A percentile compares a stretch with the other conserved stretches of the same genome.
Evolutionary conservation across 768 basidiomycete genomes (phyloP).

Genomic region (Phanerodontia chrysosporium): DNA sequence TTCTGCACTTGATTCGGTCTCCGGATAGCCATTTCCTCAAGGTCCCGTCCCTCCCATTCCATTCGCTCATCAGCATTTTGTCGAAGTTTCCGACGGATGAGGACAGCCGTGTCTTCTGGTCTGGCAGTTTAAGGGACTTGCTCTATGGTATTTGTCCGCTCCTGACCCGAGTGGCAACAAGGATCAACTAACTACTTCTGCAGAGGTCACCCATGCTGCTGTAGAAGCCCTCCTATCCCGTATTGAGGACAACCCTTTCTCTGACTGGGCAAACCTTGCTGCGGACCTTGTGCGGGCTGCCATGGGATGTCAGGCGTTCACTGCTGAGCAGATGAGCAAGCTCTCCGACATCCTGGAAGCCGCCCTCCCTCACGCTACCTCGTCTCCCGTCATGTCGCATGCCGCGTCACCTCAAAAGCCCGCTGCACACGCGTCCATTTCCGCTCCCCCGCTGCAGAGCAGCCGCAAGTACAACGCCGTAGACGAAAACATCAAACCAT

Average conservation of each 20-base stretch:
- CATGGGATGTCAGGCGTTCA: conserved; percentile 60
- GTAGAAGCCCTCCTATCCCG: conserved; percentile 56
- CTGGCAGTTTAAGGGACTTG: conserved; percentile 52
- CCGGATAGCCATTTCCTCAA: conserved; percentile 90
- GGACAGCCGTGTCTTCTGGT: conserved; percentile 77
- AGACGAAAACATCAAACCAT: conserved; percentile 23
- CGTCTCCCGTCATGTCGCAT: conserved; percentile 14
- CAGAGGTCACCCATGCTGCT: conserved; percentile 32
- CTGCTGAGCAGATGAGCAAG: conserved; percentile 50
- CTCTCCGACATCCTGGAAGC: conserved; percentile 42
- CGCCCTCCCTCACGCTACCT: conserved; percentile 20
- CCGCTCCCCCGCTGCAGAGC: conserved; percentile 2
- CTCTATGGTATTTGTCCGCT: conserved; percentile 52
- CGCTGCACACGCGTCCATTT: neutral
- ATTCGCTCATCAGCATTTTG: conserved; percentile 69
- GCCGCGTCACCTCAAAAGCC: neutral
- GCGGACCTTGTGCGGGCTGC: conserved; percentile 42
- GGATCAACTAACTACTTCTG: conserved; percentile 5
- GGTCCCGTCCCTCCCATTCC: conserved; percentile 77
- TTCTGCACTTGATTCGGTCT: conserved; percentile 67
- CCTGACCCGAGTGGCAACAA: neutral
- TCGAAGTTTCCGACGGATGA: conserved; percentile 75
- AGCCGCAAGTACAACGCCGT: conserved; percentile 9
- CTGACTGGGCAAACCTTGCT: conserved; percentile 39
- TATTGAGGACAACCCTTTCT: conserved; percentile 31